A percentile compares a stretch with the other conserved stretches of the same genome.
Conservation (phyloP, 805 yeast genomes). For the Kluyveromyces dobzhanskii region DNA sequence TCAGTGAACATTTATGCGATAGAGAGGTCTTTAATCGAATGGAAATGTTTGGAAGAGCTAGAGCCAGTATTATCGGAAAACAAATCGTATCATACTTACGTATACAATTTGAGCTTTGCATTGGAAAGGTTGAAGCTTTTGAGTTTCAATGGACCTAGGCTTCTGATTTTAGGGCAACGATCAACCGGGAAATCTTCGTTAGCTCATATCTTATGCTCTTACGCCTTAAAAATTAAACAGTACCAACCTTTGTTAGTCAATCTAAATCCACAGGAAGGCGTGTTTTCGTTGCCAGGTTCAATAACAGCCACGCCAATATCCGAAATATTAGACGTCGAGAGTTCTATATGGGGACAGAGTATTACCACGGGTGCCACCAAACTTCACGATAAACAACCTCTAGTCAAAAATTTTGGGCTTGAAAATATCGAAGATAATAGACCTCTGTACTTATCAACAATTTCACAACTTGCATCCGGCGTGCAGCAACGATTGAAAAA, state of each 20-base stretch:
- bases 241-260: conserved; percentile 67
- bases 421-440: conserved; percentile 48
- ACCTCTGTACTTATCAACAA: conserved; percentile 38
- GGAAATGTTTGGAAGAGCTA: conserved; percentile 28
- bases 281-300: conserved; percentile 74
- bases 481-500: conserved; percentile 26
- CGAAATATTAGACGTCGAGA: conserved; percentile 69
- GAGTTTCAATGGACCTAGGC: conserved; percentile 33
- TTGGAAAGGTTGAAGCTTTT: conserved; percentile 46
- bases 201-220: conserved; percentile 58
- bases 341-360: conserved; percentile 66
- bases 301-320: conserved; percentile 76
- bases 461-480: conserved; percentile 43
- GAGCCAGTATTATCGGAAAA: conserved; percentile 45
- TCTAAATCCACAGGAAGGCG: conserved; percentile 66
- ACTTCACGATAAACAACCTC: conserved; percentile 82
- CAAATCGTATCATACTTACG: conserved; percentile 24
- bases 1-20: conserved; percentile 51
- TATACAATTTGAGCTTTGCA: conserved; percentile 67
- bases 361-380: conserved; percentile 66
- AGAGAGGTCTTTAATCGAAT: conserved; percentile 58
- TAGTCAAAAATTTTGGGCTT: conserved; percentile 74
- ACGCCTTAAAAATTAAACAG: conserved; percentile 63
- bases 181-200: conserved; percentile 76
- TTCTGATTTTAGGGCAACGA: conserved; percentile 64